Base-by-base conservation (phyloP, 805 yeast species). In the Kluyveromyces nonfermentans region DNA sequence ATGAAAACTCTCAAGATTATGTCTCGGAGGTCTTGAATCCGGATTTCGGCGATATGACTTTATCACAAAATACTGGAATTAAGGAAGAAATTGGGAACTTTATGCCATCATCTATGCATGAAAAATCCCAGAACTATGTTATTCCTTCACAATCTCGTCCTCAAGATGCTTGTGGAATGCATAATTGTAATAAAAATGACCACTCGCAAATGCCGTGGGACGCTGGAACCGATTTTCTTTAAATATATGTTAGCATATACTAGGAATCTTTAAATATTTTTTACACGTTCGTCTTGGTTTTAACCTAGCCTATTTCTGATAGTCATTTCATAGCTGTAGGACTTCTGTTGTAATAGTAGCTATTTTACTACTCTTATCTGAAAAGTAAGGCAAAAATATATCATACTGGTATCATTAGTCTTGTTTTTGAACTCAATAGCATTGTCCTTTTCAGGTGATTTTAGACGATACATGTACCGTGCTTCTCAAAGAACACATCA, bases 21-120 rank as follows among this genome's bases (percentile, higher is more conserved):
- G 33, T 40, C 22, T 40, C 37, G 5, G 16, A 25, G 16, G 37
- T 40, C 2, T 33, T 40, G 31, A 40, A 40, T 36, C 10, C 37
- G 8, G 32, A 40, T 17, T 40, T 34, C 37, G 18, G 32, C 28
- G 43, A 37, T 5, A 18, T 39, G 34, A 20, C 16, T 3, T 18
- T 38, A 4, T 28, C 41, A 28, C 41, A 25, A n/a, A 31, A 22
- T 15, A 25, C 12, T 3, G 30, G 30, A 2, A 10, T 25, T 14
- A 25, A 25, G 7, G 30, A 25, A 6, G 30, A 25, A 25, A 25
- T 3, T 25, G 12, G 30, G 12, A 25, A 10, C 7, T 25, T 25
- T 10, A 10, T 14, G 7, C 30, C 30, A 10, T 25, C 30, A 10
- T 25, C 30, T 2, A 6, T 25, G 9, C 30, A 25, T 10, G 7